Evolutionary conservation across 768 basidiomycete species (phyloP).

Genomic region (Omphalotus guepiniiformis): DNA sequence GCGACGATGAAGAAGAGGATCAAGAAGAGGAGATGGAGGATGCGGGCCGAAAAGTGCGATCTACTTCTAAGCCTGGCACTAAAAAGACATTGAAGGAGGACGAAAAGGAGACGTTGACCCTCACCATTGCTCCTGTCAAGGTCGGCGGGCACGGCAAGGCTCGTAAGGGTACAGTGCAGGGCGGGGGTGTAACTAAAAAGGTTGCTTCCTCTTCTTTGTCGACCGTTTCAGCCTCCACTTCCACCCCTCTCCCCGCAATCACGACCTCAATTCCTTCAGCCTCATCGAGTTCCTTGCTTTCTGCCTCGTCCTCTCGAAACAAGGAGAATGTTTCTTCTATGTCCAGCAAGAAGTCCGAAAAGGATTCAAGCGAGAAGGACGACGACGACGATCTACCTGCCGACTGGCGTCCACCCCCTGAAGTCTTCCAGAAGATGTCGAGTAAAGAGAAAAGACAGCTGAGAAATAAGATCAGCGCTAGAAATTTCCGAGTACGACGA

Average conservation of each 20-base stretch:
- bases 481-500: slow-evolving; percentile 91
- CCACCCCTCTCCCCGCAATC: slow-evolving; percentile 7
- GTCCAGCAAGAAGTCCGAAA: neutral
- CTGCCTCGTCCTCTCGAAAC: neutral
- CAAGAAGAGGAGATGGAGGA: slow-evolving; percentile 20
- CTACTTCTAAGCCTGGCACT: neutral
- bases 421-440: slow-evolving; percentile 93
- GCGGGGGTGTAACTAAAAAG: slow-evolving; percentile 71
- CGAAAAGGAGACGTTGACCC: slow-evolving; percentile 30
- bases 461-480: slow-evolving; percentile 93
- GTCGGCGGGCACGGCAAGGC: slow-evolving; percentile 57
- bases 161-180: slow-evolving; percentile 64
- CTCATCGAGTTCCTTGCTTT: neutral
- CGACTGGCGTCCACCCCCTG: slow-evolving; percentile 84
- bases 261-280: neutral
- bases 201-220: slow-evolving; percentile 22
- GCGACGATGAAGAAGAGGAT: slow-evolving; percentile 27
- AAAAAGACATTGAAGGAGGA: neutral
- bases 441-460: slow-evolving; percentile 96
- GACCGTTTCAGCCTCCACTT: slow-evolving; percentile 12
- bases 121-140: slow-evolving; percentile 51
- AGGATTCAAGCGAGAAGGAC: slow-evolving; percentile 23
- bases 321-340: slow-evolving; percentile 7
- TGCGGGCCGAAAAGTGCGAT: neutral
- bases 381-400: slow-evolving; percentile 58